These are phyloP conservation scores for Glutinoglossum americanum DNA, from an alignment of 495 filamentous ascomycete genomes.

Conservation along the genomic window DNA sequence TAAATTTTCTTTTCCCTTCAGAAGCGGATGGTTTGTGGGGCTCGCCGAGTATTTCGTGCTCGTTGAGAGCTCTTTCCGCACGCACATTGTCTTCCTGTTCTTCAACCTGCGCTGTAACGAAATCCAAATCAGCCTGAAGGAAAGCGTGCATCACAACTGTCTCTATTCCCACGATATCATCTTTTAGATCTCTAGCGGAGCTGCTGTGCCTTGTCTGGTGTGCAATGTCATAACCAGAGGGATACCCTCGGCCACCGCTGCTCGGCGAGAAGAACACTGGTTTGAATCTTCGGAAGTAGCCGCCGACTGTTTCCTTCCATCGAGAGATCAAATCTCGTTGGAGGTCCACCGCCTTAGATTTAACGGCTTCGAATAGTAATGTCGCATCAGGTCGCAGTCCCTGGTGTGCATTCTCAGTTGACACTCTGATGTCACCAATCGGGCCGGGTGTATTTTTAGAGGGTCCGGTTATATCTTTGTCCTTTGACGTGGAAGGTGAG, in stretches of 20 bases:
- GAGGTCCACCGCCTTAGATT: constrained; percentile 27
- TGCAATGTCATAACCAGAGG: constrained; percentile 9
- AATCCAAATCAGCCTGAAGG: constrained; percentile 77
- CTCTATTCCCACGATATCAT: constrained; percentile 21
- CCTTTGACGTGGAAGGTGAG: neutral
- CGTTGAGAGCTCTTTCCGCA: constrained; percentile 55
- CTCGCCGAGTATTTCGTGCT: constrained; percentile 53
- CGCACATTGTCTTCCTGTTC: constrained; percentile 48
- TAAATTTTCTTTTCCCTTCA: constrained; percentile 45
- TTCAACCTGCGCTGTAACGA: constrained; percentile 63
- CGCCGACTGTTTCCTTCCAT: constrained; percentile 72
- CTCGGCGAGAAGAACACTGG: constrained; percentile 36
- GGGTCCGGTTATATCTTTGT: neutral
- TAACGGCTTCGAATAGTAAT: neutral
- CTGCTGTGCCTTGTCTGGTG: constrained; percentile 4
- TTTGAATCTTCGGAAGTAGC: constrained; percentile 80
- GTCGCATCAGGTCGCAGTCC: neutral
- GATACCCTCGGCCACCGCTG: constrained; percentile 14
- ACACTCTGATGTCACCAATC: neutral
- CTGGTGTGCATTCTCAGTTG: neutral
- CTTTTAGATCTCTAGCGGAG: neutral
- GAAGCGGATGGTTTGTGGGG: constrained; percentile 31
- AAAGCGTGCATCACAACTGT: constrained; percentile 74
- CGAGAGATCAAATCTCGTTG: constrained; percentile 46
- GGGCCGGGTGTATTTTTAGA: neutral